A percentile compares a stretch with the other conserved stretches of the same genome.
phyloP scores from a whole-genome alignment of 176 grass and related monocot genomes.

The Cenchrus americanus region DNA sequence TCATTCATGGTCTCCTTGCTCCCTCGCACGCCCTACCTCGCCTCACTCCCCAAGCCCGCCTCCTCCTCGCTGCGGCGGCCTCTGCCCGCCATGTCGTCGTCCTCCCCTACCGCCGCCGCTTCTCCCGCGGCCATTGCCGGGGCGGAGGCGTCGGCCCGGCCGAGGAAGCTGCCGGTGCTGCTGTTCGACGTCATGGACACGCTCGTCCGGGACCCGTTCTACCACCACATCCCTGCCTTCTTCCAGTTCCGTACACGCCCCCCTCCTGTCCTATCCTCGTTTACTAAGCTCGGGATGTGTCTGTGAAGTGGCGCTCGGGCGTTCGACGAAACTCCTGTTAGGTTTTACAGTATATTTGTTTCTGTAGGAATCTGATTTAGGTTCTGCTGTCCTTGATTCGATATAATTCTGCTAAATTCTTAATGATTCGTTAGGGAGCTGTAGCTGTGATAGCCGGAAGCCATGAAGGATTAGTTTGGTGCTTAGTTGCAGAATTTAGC shows the following conservation, averaged over 20 bases:
- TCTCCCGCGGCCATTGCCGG: not conserved
- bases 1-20: conserved; percentile 57
- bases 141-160: too few relatives aligned
- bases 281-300: not conserved
- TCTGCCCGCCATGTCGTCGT: conserved; percentile 24
- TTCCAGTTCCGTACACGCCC: conserved; percentile 63
- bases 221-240: conserved; percentile 83
- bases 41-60: conserved; percentile 30
- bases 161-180: conserved; percentile 70
- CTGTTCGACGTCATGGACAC: conserved; percentile 98
- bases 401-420: not conserved
- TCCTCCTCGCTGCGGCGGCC: not conserved
- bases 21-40: conserved; percentile 39
- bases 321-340: conserved; percentile 35
- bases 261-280: not conserved
- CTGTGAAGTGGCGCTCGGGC: not conserved
- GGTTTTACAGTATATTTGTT: not conserved
- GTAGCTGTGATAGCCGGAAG: not conserved
- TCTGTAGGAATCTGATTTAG: not conserved
- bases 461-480: not conserved
- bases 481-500: not conserved
- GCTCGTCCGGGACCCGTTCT: conserved; percentile 90
- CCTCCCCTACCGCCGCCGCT: not conserved
- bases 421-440: not conserved
- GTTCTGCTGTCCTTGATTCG: not conserved